These are phyloP conservation scores for Russula abietina DNA, from an alignment of 768 basidiomycete genomes.

Conservation along the genomic window DNA sequence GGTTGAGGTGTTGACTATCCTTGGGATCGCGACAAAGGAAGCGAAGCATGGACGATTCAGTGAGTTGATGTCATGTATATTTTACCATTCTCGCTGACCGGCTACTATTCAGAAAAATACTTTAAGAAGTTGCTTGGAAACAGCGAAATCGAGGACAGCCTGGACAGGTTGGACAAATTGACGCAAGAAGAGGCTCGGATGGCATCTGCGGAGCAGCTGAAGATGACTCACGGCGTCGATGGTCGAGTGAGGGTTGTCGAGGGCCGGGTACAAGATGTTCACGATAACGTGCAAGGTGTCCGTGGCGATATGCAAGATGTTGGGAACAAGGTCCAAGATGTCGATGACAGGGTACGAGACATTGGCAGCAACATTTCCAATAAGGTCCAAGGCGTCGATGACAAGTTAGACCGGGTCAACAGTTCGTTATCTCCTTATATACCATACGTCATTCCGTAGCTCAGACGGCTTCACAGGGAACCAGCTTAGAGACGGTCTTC, in stretches of 20 bases:
- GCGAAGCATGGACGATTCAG: neutral
- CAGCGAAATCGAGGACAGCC: neutral
- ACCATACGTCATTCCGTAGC: too few relatives aligned
- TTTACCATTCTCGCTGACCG: neutral
- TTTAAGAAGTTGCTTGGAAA: neutral
- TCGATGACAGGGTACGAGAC: neutral
- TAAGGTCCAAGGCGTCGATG: too few relatives aligned
- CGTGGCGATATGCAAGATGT: neutral
- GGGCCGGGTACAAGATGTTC: neutral
- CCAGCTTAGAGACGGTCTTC: neutral
- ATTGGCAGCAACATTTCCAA: too few relatives aligned
- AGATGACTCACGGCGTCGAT: neutral
- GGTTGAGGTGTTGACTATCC: neutral
- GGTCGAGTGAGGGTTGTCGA: neutral
- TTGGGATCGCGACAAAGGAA: neutral
- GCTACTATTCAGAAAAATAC: neutral
- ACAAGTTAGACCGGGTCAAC: neutral
- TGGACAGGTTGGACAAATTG: neutral
- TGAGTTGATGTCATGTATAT: neutral
- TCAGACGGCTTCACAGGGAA: neutral
- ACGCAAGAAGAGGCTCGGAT: neutral
- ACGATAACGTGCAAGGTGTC: neutral
- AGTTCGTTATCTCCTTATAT: neutral
- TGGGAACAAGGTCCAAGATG: neutral
- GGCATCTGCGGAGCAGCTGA: neutral